These are phyloP conservation scores for Aspergillus sp. DNA, from an alignment of 2,329 filamentous ascomycete genomes.

Conservation along the genomic window DNA sequence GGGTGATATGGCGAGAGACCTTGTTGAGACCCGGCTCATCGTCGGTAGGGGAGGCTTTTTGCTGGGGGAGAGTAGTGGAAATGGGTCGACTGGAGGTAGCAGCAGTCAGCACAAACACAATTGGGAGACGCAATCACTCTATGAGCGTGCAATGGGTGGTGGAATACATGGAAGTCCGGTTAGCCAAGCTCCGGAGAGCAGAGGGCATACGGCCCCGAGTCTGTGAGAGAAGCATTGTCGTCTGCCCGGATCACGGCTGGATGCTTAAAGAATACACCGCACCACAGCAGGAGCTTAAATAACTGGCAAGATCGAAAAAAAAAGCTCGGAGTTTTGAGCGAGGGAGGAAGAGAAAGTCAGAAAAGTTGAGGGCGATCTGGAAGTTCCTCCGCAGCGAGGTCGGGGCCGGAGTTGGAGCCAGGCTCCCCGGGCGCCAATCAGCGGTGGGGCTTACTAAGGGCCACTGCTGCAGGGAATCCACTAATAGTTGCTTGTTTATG, in stretches of 20 bases:
- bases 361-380: background rate
- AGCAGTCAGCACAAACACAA: background rate
- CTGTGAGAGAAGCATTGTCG: constrained; percentile 30
- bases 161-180: constrained; percentile 12
- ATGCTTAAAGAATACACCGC: background rate
- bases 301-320: background rate
- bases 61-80: constrained; percentile 49
- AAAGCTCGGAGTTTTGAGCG: constrained; percentile 5
- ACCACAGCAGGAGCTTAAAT: constrained; percentile 1
- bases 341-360: background rate
- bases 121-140: background rate
- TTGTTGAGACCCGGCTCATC: constrained; percentile 68
- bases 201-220: constrained; percentile 30
- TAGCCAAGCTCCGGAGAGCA: constrained; percentile 24
- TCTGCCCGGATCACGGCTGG: background rate
- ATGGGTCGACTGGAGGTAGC: constrained; percentile 31
- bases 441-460: background rate
- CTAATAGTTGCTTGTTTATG: background rate
- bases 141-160: background rate
- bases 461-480: background rate
- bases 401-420: constrained; percentile 17
- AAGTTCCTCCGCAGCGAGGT: constrained; percentile 20
- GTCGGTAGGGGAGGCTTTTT: constrained; percentile 41
- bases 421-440: constrained; percentile 20
- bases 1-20: constrained; percentile 80